Evolutionary conservation across 192 early-diverging fungal genomes (phyloP).

Genomic region (Backusella psychrophila): DNA sequence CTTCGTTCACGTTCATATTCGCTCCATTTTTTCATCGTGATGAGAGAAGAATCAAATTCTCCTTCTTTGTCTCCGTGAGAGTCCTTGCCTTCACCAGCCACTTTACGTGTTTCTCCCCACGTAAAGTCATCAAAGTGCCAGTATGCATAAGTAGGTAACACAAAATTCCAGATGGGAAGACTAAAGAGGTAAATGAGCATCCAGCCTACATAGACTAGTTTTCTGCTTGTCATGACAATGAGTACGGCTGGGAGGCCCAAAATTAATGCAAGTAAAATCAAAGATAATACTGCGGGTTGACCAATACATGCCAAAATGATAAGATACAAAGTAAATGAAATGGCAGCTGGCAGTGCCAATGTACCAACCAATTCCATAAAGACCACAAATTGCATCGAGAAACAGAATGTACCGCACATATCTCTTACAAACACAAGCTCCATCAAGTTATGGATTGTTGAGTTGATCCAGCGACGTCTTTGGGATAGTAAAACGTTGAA

Average conservation of each 20-base stretch:
- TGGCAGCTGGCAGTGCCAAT: conserved; percentile 87
- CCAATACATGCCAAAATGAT: conserved; percentile 73
- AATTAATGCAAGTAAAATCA: conserved; percentile 75
- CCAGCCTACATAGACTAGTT: conserved; percentile 87
- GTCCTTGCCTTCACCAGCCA: conserved; percentile 53
- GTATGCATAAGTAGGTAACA: conserved; percentile 75
- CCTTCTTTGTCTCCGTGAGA: conserved; percentile 67
- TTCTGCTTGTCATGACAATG: conserved; percentile 85
- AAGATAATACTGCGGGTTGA: conserved; percentile 53
- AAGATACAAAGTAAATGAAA: conserved; percentile 82
- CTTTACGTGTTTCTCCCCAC: conserved; percentile 79
- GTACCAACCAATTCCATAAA: conserved; percentile 94
- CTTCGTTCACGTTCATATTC: conserved; percentile 48
- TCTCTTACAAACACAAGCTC: conserved; percentile 81
- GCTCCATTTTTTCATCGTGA: conserved; percentile 74
- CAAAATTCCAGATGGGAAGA: conserved; percentile 79
- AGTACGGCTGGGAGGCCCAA: conserved; percentile 89
- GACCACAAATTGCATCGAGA: conserved; percentile 95
- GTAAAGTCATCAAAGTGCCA: conserved; percentile 91
- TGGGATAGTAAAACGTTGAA: conserved; percentile 74
- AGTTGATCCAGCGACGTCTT: conserved; percentile 87
- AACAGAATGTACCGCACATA: conserved; percentile 88
- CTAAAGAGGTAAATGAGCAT: conserved; percentile 43
- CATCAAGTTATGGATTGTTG: conserved; percentile 83
- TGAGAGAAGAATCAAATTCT: conserved; percentile 73